These are phyloP conservation scores for Penicillium sp. DNA, from an alignment of 2,329 filamentous ascomycete species.

Conservation along the genomic window DNA sequence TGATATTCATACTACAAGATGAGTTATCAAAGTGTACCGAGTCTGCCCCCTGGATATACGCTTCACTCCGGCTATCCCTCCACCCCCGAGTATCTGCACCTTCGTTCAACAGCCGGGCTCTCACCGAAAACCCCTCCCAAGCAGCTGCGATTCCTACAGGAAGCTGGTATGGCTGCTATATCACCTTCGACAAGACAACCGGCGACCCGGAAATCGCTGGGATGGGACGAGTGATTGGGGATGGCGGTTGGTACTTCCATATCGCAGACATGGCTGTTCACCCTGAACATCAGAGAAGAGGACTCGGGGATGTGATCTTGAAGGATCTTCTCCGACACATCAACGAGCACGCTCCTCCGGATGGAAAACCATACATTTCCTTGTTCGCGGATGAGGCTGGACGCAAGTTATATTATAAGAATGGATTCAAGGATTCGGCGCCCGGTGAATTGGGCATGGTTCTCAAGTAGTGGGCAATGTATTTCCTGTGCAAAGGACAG, in stretches of 20 bases:
- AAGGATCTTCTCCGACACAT: conserved; percentile 39
- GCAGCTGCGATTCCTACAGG: conserved; percentile 33
- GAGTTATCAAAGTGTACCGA: background rate
- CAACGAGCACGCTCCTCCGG: conserved; percentile 35
- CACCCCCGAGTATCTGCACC: conserved; percentile 35
- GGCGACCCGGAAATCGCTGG: conserved; percentile 30
- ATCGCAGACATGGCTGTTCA: conserved; percentile 51
- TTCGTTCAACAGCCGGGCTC: conserved; percentile 37
- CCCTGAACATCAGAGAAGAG: conserved; percentile 46
- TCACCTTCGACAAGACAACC: conserved; percentile 24
- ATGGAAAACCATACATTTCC: conserved; percentile 39
- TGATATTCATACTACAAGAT: background rate
- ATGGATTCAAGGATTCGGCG: conserved; percentile 45
- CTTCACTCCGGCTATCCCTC: conserved; percentile 35
- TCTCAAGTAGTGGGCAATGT: background rate
- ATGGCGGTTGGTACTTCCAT: conserved; percentile 50
- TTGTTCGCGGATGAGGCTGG: conserved; percentile 46
- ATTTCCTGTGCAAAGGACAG: too few species aligned
- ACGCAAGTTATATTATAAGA: conserved; percentile 43
- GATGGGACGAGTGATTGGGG: conserved; percentile 51
- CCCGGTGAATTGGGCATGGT: conserved; percentile 40
- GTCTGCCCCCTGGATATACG: conserved; percentile 34
- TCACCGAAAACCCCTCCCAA: conserved; percentile 37
- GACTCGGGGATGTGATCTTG: conserved; percentile 46
- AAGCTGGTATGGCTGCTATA: conserved; percentile 44